These are phyloP conservation scores for Penicillium samsonianum DNA, from an alignment of 495 filamentous ascomycete species.

Conservation along the genomic window DNA sequence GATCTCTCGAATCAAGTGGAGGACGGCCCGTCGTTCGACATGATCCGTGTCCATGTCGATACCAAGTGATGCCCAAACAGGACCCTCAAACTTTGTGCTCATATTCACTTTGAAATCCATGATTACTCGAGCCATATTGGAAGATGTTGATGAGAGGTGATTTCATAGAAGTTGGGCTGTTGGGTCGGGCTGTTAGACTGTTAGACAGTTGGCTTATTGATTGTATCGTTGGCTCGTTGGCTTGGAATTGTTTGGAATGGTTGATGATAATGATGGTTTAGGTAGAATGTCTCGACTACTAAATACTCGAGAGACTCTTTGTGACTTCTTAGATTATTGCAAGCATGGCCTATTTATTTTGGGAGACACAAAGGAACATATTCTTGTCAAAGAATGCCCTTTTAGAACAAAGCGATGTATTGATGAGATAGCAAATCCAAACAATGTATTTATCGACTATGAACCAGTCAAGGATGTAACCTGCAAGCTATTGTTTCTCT, in stretches of 20 bases:
- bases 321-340: not conserved
- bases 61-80: not conserved
- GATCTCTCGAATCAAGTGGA: not conserved
- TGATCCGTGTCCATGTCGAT: not conserved
- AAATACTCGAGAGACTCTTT: not conserved
- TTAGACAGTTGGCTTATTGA: not conserved
- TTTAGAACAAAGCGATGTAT: not conserved
- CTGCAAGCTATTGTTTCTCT: not conserved
- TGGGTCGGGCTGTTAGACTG: not conserved
- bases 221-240: not conserved
- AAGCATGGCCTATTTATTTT: not conserved
- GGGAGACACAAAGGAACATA: not conserved
- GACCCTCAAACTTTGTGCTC: not conserved
- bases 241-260: not conserved
- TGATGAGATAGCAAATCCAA: not conserved
- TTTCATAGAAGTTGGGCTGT: not conserved
- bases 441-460: not conserved
- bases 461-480: not conserved
- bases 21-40: not conserved
- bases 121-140: not conserved
- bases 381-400: not conserved
- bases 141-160: not conserved
- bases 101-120: not conserved
- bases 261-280: not conserved
- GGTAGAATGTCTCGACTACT: not conserved